Base-by-base conservation (phyloP, 768 basidiomycete genomes). In the Leccinum sublutescens region DNA sequence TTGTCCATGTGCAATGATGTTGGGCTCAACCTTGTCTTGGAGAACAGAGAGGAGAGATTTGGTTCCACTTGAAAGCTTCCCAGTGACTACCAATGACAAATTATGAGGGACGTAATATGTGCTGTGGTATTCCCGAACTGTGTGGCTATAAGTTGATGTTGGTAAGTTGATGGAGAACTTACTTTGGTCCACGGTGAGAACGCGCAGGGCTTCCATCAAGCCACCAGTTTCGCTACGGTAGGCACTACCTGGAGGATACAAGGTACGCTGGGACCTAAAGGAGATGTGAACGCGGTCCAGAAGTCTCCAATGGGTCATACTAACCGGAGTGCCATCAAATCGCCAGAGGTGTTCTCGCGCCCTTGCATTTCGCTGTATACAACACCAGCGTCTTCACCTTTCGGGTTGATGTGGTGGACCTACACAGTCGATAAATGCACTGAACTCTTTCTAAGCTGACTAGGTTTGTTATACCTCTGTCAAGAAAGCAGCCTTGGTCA, bases 291-390 rank as follows among this genome's bases (percentile, higher is more conserved):
- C 38, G 55, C 27, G 31, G 33, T 0, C 12, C 33, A 54, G 55
- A 38, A 11, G n/a, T 25, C 25, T 12, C 36, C 27, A 19, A 52
- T 19, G 40, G 23, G 27, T 10, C 17, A 21, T 21, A 78, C 85
- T 47, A 62, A 94, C 93, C 85, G 77, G 27, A 95, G 81, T 38
- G 88, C 85, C 91, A 97, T 95, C 48, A 98, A 77, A 76, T 98
- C 95, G 10, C 85, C 86, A 2, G 92, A 85, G 0, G 91, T 94
- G 68, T 98, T 98, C 77, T 98, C 89, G 50, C 96, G 83, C 1
- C 94, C 95, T 76, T 95, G 93, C 95, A 97, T 97, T 76, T 95
- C 91, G 68, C 89, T 91, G 74, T 97, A 98, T 10, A 98, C 96
- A 1, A 99, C 97, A 38, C 97, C 97, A 15, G 92, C 90, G 68